A percentile compares a stretch with the other conserved stretches of the same genome.
These are phyloP conservation scores for Neopestalotiopsis sp. DNA, from an alignment of 2,329 filamentous ascomycete species.

Conservation along the genomic window DNA sequence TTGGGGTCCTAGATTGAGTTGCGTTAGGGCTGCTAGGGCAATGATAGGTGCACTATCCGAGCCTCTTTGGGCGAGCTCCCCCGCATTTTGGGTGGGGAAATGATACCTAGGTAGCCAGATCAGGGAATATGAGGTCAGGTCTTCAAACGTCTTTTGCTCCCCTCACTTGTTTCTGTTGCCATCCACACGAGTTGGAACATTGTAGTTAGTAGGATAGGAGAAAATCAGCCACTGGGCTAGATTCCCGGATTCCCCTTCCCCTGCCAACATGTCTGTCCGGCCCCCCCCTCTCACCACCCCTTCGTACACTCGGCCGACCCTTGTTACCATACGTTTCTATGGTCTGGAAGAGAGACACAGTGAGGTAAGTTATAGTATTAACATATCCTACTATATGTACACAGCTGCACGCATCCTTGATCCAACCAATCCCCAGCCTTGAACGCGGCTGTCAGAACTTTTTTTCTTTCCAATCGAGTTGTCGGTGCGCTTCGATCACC, in stretches of 20 bases:
- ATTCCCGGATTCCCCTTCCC: no score
- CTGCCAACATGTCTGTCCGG: no score
- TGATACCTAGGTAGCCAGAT: not conserved
- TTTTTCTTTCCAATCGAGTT: not conserved
- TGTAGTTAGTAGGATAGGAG: no score
- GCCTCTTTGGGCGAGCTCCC: not conserved
- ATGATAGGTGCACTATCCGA: slow-evolving; percentile 16
- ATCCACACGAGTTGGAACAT: no score
- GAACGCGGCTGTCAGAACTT: not conserved
- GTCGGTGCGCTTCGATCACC: not conserved
- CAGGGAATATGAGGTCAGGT: not conserved
- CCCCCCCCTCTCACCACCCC: no score
- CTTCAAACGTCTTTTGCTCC: not conserved
- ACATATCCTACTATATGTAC: not conserved
- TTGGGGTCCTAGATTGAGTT: not conserved
- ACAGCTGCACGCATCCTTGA: not conserved
- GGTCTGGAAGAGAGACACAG: not conserved
- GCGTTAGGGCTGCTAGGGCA: not conserved
- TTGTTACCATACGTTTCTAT: not conserved
- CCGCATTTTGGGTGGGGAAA: not conserved
- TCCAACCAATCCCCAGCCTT: not conserved
- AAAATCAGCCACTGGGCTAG: no score
- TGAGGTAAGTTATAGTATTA: not conserved
- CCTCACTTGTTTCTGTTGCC: no score
- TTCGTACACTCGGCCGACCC: no score